Conservation (phyloP, 2,329 filamentous ascomycete genomes). For the Penicillium thymicola region DNA sequence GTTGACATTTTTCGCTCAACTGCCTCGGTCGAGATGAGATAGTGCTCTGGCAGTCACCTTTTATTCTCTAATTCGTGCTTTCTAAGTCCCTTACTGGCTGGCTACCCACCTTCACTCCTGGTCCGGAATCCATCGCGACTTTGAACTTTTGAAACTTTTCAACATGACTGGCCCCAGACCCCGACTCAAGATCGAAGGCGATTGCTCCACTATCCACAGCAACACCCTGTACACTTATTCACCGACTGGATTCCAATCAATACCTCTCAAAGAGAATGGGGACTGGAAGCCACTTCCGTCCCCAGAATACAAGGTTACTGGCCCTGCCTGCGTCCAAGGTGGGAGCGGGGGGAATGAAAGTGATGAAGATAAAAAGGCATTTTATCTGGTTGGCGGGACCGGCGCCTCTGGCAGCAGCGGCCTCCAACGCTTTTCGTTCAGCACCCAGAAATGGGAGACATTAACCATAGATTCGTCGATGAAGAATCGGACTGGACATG, state of each 20-base stretch:
- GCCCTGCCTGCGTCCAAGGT: conserved; percentile 72
- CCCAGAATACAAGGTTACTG: conserved; percentile 67
- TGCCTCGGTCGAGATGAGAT: conserved; percentile 28
- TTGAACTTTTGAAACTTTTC: conserved; percentile 12
- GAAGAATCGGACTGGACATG: conserved; percentile 70
- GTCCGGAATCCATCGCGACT: conserved; percentile 25
- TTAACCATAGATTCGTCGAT: conserved; percentile 54
- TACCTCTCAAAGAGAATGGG: conserved; percentile 65
- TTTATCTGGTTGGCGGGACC: conserved; percentile 82
- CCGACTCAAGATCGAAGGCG: conserved; percentile 64
- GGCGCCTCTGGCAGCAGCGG: conserved; percentile 62
- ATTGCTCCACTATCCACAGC: conserved; percentile 77
- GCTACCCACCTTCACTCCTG: conserved; percentile 25
- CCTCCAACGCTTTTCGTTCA: conserved; percentile 66
- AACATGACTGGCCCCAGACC: conserved; percentile 72
- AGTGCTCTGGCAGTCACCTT: conserved; percentile 37
- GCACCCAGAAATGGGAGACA: conserved; percentile 56
- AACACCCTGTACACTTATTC: conserved; percentile 85
- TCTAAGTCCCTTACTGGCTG: conserved; percentile 25
- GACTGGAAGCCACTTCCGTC: conserved; percentile 63
- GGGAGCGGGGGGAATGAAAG: conserved; percentile 56
- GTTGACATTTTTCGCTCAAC: not conserved
- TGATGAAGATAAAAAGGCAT: conserved; percentile 45
- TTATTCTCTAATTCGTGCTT: conserved; percentile 18
- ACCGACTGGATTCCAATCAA: conserved; percentile 67